phyloP scores from a whole-genome alignment of 78 protist genomes.

The Planoprotostelium fungivorum region DNA sequence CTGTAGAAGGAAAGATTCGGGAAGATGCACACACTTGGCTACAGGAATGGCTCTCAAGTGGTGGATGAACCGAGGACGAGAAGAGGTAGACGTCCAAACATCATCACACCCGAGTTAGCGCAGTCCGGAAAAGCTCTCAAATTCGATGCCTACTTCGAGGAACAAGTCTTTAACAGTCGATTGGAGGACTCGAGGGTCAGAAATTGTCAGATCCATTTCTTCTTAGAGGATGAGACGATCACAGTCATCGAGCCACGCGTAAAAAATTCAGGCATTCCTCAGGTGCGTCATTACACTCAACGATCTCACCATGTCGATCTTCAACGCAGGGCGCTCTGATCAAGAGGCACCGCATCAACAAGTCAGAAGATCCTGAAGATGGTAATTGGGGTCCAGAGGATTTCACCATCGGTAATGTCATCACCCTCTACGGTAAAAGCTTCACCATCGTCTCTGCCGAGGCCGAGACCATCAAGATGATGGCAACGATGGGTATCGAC shows the following conservation, averaged over 20 bases:
- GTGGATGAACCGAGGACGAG: background rate
- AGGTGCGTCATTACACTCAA: slow-evolving; percentile 7
- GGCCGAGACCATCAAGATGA: slow-evolving; percentile 34
- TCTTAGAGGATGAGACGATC: slow-evolving; percentile 38
- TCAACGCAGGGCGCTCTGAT: background rate
- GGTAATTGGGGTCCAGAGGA: background rate
- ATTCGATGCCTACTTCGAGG: slow-evolving; percentile 50
- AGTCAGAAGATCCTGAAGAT: background rate
- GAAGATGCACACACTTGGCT: background rate
- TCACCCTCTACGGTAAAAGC: slow-evolving; percentile 33
- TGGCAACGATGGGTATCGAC: background rate
- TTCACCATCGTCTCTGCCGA: slow-evolving; percentile 37
- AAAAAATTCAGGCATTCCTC: slow-evolving; percentile 52
- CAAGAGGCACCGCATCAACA: background rate
- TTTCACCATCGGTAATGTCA: slow-evolving; percentile 9
- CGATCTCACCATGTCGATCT: slow-evolving; percentile 55
- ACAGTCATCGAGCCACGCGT: slow-evolving; percentile 24
- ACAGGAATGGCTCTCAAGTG: background rate
- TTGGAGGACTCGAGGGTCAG: slow-evolving; percentile 32
- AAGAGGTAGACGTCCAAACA: background rate
- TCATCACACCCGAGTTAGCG: background rate
- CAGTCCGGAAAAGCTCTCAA: slow-evolving; percentile 7
- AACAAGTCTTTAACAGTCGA: slow-evolving; percentile 21
- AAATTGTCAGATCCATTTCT: slow-evolving; percentile 3
- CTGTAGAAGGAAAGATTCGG: background rate